Percentiles rank a stretch among this genome's conserved stretches.
phyloP scores from a whole-genome alignment of 2,329 filamentous ascomycete genomes.

The Xylariaceae sp. region DNA sequence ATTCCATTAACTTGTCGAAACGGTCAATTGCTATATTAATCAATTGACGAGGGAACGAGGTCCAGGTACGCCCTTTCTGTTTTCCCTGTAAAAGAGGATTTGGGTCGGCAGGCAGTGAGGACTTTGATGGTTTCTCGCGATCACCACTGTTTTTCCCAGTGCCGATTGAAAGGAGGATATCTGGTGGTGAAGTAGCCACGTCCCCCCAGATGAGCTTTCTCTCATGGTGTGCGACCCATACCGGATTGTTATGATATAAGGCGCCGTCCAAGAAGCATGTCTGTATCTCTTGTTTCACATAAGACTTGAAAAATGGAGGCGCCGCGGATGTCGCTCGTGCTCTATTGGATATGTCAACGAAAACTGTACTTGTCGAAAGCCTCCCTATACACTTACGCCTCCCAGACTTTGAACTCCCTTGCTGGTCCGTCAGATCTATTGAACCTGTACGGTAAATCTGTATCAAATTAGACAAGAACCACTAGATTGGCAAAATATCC shows the following conservation, averaged over 20 bases:
- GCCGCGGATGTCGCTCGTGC: conserved; percentile 37
- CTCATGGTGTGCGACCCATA: conserved; percentile 36
- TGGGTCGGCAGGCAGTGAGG: too few species aligned
- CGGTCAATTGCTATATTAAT: too few species aligned
- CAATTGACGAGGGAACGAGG: too few species aligned
- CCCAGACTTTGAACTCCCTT: conserved; percentile 39
- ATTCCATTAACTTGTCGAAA: too few species aligned
- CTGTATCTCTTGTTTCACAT: conserved; percentile 36
- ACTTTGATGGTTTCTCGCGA: conserved; percentile 14
- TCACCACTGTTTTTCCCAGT: conserved; percentile 38
- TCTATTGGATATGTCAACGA: conserved; percentile 13
- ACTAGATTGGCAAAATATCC: neutral
- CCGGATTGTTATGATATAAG: conserved; percentile 31
- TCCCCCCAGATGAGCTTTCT: conserved; percentile 38
- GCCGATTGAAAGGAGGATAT: conserved; percentile 39
- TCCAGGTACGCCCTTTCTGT: too few species aligned
- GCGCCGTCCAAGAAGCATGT: conserved; percentile 29
- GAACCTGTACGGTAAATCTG: conserved; percentile 36
- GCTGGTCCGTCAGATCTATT: conserved; percentile 34
- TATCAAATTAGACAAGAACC: conserved; percentile 15
- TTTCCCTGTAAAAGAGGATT: too few species aligned
- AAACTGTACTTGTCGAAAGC: too few species aligned
- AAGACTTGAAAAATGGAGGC: conserved; percentile 37
- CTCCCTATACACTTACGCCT: conserved; percentile 35
- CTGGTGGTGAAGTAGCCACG: conserved; percentile 30